Base-by-base conservation (phyloP, 805 yeast genomes). In the Candida coquimbonensis region DNA sequence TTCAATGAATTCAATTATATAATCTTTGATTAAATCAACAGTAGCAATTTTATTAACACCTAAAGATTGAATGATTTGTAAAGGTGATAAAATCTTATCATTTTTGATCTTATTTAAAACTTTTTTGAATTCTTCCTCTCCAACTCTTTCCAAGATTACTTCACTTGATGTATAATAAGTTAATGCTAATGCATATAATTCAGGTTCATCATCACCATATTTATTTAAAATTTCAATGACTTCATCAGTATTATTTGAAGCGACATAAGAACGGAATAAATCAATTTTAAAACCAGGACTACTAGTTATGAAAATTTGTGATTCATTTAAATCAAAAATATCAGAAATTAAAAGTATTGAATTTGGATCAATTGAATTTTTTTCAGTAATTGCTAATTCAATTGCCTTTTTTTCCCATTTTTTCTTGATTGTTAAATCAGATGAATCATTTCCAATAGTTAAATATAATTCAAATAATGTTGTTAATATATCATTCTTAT, bases 381-480 rank as follows among this genome's bases (percentile, higher is more conserved):
- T 68, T 44, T 78, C 70, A 9, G 67, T 63, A 12, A 69, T 55
- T 2, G 81, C 68, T 33, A 91, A 66, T 0, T 54, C 51, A 27
- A 65, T 62, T 0, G 96, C 96, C 50, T 86, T 87, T 0, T 53
- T 48, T 39, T 72, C 72, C 96, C 96, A 90, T 25, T 64, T 66
- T 2, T 53, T 53, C 43, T 65, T 64, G 12, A 62, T 64, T n/a
- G 64, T 70, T 2, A 54, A 57, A 2, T 61, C 62, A 19, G 67
- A 67, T 7, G 64, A 60, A 12, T 59, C 61, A 17, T 64, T 66
- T 0, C 86, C 77, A 49, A 86, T 63, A 0, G 81, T 71, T 35
- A 90, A 65, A 55, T 91, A 93, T 70, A 87, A 71, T 56, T 91
- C 97, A 56, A 81, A 85, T 35, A 91, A 68, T 0, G 97, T 87